phyloP scores from a whole-genome alignment of 345 rosid species.

The Reutealis trisperma region DNA sequence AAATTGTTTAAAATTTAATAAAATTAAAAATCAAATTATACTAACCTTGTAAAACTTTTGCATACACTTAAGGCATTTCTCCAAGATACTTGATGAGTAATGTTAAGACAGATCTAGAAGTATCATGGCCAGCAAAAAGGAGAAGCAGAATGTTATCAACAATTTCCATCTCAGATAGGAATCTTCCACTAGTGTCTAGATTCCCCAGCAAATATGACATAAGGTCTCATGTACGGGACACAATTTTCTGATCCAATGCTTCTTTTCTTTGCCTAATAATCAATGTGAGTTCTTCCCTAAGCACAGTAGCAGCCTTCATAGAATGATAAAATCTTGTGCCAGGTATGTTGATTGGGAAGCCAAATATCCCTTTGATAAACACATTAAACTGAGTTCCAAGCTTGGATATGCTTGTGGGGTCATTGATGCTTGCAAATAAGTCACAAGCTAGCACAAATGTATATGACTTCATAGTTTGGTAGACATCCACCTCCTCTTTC shows the following conservation, averaged over 20 bases:
- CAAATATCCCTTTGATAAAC: slow-evolving; percentile 26
- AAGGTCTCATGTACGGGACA: slow-evolving; percentile 19
- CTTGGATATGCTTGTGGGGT: slow-evolving; percentile 18
- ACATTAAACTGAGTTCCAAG: slow-evolving; percentile 23
- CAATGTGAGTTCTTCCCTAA: slow-evolving; percentile 25
- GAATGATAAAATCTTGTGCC: slow-evolving; percentile 28
- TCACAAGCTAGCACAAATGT: slow-evolving; percentile 35
- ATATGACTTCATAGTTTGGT: slow-evolving; percentile 23
- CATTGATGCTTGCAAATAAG: slow-evolving; percentile 31
- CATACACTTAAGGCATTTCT: slow-evolving; percentile 29
- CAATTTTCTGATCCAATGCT: slow-evolving; percentile 26
- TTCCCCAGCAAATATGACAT: slow-evolving; percentile 31
- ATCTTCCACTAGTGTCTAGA: slow-evolving; percentile 26
- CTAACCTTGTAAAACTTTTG: slow-evolving; percentile 28
- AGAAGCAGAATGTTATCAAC: slow-evolving; percentile 29
- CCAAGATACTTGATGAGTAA: slow-evolving; percentile 32
- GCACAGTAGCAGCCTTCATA: slow-evolving; percentile 26
- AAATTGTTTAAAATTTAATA: neutral
- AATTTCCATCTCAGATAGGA: slow-evolving; percentile 36
- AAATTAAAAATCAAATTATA: neutral
- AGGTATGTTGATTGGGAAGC: slow-evolving; percentile 21
- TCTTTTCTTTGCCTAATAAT: slow-evolving; percentile 18
- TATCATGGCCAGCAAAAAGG: slow-evolving; percentile 39
- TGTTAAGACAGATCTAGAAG: slow-evolving; percentile 17
- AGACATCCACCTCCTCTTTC: slow-evolving; percentile 23